These are phyloP conservation scores for Kitagawia praeruptora DNA, from an alignment of 129 eudicot genomes.

Conservation along the genomic window DNA sequence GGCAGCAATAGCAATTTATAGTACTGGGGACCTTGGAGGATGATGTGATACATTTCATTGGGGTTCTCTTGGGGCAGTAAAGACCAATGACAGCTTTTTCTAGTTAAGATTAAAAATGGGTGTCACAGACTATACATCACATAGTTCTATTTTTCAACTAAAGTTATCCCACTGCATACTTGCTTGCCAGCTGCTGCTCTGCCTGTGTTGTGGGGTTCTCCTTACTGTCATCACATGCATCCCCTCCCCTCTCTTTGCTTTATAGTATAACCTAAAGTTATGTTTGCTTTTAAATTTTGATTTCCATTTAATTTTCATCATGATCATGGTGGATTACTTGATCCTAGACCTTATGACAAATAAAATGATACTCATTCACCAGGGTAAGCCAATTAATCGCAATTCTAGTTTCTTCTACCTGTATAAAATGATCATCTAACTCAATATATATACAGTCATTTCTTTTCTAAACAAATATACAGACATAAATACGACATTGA, in stretches of 20 bases:
- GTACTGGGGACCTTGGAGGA: neutral
- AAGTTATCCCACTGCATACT: constrained; percentile 2
- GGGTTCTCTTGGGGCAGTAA: neutral
- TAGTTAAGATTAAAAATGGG: constrained; percentile 22
- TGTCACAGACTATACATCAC: constrained; percentile 2
- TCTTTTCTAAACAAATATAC: no score
- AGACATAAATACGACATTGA: neutral
- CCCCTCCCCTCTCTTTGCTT: neutral
- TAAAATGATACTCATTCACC: no score
- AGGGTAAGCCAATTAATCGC: no score
- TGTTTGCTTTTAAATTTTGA: neutral
- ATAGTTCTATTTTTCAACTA: constrained; percentile 23
- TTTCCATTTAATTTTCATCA: neutral
- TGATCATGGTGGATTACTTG: no score
- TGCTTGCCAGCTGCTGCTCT: constrained; percentile 9
- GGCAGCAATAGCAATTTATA: neutral
- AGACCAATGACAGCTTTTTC: constrained; percentile 2
- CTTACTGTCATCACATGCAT: constrained; percentile 33
- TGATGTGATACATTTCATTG: constrained; percentile 13
- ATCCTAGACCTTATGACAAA: no score
- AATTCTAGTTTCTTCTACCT: no score
- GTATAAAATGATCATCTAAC: no score
- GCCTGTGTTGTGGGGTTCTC: constrained; percentile 20
- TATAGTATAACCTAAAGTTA: neutral
- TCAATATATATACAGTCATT: no score